These are phyloP conservation scores for Pythium rhizo-oryzae DNA, from an alignment of 352 stramenopile species.

Conservation along the genomic window DNA sequence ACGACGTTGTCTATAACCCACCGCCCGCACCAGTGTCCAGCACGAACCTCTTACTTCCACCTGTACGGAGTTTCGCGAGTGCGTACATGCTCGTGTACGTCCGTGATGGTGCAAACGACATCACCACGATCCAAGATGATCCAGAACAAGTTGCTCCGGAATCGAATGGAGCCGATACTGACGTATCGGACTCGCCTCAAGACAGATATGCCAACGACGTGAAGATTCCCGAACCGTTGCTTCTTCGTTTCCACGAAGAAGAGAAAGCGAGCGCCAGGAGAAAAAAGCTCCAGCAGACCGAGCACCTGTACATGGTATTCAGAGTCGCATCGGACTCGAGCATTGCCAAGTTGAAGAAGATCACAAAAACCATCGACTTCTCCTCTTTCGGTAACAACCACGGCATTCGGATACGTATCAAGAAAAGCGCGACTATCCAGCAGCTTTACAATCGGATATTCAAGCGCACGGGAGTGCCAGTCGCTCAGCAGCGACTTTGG, in stretches of 20 bases:
- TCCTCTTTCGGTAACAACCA: conserved; percentile 68
- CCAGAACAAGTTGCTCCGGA: neutral
- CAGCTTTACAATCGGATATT: conserved; percentile 73
- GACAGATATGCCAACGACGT: conserved; percentile 34
- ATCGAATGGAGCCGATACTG: neutral
- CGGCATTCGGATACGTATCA: conserved; percentile 68
- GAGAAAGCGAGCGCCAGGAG: conserved; percentile 64
- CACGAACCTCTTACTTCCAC: conserved; percentile 57
- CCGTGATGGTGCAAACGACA: conserved; percentile 75
- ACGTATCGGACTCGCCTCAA: conserved; percentile 1
- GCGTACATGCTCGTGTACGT: conserved; percentile 92
- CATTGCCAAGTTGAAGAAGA: conserved; percentile 63
- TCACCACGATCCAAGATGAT: conserved; percentile 48
- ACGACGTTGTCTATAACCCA: conserved; percentile 11
- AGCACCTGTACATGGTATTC: conserved; percentile 83
- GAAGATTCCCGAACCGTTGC: conserved; percentile 51
- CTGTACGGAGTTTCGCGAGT: conserved; percentile 74
- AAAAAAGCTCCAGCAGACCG: conserved; percentile 81
- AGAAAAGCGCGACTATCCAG: conserved; percentile 53
- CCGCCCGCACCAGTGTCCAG: neutral
- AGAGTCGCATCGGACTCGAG: conserved; percentile 78
- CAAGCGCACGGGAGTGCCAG: conserved; percentile 61
- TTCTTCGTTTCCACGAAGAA: conserved; percentile 79
- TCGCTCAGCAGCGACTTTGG: conserved; percentile 74
- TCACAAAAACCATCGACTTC: conserved; percentile 83